These are phyloP conservation scores for Poa annua DNA, from an alignment of 176 grass and related monocot genomes.

Conservation along the genomic window DNA sequence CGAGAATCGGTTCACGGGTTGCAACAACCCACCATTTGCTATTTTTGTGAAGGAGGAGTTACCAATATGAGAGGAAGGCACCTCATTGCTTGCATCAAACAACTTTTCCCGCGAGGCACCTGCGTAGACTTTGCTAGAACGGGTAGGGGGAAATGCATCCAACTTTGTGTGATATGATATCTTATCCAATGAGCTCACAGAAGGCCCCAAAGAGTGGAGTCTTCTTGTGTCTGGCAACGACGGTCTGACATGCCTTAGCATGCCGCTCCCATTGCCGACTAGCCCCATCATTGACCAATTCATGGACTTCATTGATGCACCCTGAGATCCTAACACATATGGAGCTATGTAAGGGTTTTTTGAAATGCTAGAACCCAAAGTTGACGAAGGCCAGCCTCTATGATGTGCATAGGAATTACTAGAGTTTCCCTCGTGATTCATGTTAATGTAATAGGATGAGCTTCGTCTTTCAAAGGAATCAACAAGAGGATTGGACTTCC, in stretches of 20 bases:
- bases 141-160: background rate
- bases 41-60: background rate
- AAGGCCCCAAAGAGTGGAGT: background rate
- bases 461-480: constrained; percentile 31
- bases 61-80: background rate
- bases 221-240: background rate
- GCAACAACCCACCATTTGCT: background rate
- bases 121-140: background rate
- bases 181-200: constrained; percentile 6
- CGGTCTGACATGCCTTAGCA: background rate
- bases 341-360: constrained; percentile 7
- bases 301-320: constrained; percentile 2
- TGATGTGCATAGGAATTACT: background rate
- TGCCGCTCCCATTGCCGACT: constrained; percentile 19
- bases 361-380: background rate
- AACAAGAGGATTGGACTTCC: background rate
- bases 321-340: constrained; percentile 25
- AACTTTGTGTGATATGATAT: background rate
- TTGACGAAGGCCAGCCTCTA: constrained; percentile 16
- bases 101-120: background rate
- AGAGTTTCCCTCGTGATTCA: background rate
- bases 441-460: constrained; percentile 16
- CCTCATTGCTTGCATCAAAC: background rate
- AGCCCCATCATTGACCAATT: constrained; percentile 22
- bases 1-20: background rate